Percentiles rank a stretch among this genome's conserved stretches.
phyloP scores from a whole-genome alignment of 768 basidiomycete genomes.

The Trametes cubensis region DNA sequence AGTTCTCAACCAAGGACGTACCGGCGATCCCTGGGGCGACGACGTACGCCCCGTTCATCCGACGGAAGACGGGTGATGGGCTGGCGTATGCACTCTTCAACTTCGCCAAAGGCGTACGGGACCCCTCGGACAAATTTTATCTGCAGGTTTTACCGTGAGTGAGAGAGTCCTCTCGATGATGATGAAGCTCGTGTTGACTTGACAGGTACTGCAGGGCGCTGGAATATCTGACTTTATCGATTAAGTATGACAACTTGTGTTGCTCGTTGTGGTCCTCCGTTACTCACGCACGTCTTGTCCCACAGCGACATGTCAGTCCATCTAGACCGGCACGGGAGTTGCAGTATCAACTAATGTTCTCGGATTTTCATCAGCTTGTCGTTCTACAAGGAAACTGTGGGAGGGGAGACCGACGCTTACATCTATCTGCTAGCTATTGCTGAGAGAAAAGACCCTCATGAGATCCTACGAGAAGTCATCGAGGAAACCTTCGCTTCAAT shows the following conservation, averaged over 20 bases:
- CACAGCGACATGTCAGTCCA: constrained; percentile 19
- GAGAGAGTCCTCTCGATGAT: not conserved
- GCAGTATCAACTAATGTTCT: too few species aligned
- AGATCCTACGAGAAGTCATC: constrained; percentile 6
- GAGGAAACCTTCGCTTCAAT: constrained; percentile 4
- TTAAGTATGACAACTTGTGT: not conserved
- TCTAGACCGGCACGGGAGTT: too few species aligned
- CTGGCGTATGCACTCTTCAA: constrained; percentile 41
- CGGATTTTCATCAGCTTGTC: constrained; percentile 7
- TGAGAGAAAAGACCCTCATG: not conserved
- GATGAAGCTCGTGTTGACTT: not conserved
- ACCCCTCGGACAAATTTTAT: constrained; percentile 33
- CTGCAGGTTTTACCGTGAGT: constrained; percentile 43
- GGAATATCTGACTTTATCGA: not conserved
- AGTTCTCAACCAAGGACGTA: constrained; percentile 36
- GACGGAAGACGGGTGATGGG: constrained; percentile 35
- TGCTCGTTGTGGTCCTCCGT: too few species aligned
- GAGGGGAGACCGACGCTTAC: constrained; percentile 22
- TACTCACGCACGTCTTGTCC: too few species aligned
- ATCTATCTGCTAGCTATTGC: constrained; percentile 14
- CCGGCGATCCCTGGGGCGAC: constrained; percentile 28
- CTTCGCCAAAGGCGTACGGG: constrained; percentile 31
- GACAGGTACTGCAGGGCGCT: not conserved
- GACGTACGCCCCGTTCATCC: constrained; percentile 32
- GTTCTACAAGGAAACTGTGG: constrained; percentile 23